A percentile compares a stretch with the other conserved stretches of the same genome.
phyloP scores from a whole-genome alignment of 805 yeast species.

The Wickerhamia fluorescens region DNA sequence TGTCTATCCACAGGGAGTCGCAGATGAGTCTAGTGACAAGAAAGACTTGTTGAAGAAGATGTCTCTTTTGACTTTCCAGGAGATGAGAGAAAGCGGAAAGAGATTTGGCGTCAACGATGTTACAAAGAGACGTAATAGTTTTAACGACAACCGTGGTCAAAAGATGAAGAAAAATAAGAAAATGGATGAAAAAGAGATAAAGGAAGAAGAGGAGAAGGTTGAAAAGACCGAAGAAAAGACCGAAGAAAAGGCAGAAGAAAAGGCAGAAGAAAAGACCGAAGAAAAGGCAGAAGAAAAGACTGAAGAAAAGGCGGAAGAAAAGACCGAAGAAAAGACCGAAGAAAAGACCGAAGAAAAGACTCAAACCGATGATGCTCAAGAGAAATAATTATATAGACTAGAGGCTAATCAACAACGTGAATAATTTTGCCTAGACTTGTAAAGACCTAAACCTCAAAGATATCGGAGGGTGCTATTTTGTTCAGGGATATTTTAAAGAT shows the following conservation, averaged over 20 bases:
- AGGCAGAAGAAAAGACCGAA: constrained; percentile 7
- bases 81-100: constrained; percentile 39
- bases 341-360: no score
- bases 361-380: no score
- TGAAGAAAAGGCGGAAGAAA: constrained; percentile 5
- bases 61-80: constrained; percentile 41
- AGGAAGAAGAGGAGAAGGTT: constrained; percentile 4
- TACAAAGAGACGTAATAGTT: constrained; percentile 39
- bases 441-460: no score
- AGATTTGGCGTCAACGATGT: constrained; percentile 42
- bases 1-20: constrained; percentile 32
- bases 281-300: constrained; percentile 4
- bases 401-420: no score
- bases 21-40: constrained; percentile 38
- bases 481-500: no score
- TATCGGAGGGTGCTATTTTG: no score
- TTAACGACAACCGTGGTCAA: constrained; percentile 30
- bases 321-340: no score
- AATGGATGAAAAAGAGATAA: constrained; percentile 6
- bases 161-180: constrained; percentile 14
- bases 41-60: constrained; percentile 35
- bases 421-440: no score
- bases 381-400: no score
- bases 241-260: constrained; percentile 1
- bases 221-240: constrained; percentile 1